Evolutionary conservation across 805 yeast genomes (phyloP), one percentile per base, ranked within the genome.

Genomic region (Candida silvatica): DNA sequence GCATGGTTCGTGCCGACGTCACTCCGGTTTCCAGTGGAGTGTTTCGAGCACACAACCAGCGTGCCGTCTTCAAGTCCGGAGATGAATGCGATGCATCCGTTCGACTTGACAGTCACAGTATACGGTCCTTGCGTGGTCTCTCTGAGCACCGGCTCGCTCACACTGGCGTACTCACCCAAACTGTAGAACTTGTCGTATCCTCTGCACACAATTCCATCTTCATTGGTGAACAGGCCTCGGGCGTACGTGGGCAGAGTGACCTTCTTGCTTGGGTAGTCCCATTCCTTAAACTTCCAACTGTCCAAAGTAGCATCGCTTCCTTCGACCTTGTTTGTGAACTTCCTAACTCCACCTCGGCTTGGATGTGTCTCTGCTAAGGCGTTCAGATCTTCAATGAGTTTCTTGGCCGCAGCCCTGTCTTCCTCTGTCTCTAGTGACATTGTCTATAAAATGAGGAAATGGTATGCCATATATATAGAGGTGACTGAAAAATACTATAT

Each of bases 181-280:
- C 83, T 90, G 69, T 86, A 92, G 57, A 92, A 92, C 59, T 92
- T 92, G 57, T 92, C 92, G 54, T 92, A 92, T 0, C 99, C 98
- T 45, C 99, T 64, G 2, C 79, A 77, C 2, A 75, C 76, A 17
- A 92, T 80, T n/a, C 19, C 15, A n/a, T 51, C 42, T 1, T 41
- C 47, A 1, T 46, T 44, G 0, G 74, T 81, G 55, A 90, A 90
- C 12, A 90, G 54, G 0, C 98, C 98, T 37, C 98, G 67, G 0
- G 97, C 94, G 34, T 75, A 60, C 4, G 75, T 66, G 0, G 96
- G 95, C 6, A 90, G 60, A 1, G 38, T 39, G 4, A 74, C 60
- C 32, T 68, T 68, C 7, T 63, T 60, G 36, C 67, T 71, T 14
- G 75, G 74, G 50, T 84, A 90, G 47, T 84, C 96, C 83, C 86